phyloP scores from a whole-genome alignment of 1,284 basidiomycete species.

The Rhodotorula sp. region DNA sequence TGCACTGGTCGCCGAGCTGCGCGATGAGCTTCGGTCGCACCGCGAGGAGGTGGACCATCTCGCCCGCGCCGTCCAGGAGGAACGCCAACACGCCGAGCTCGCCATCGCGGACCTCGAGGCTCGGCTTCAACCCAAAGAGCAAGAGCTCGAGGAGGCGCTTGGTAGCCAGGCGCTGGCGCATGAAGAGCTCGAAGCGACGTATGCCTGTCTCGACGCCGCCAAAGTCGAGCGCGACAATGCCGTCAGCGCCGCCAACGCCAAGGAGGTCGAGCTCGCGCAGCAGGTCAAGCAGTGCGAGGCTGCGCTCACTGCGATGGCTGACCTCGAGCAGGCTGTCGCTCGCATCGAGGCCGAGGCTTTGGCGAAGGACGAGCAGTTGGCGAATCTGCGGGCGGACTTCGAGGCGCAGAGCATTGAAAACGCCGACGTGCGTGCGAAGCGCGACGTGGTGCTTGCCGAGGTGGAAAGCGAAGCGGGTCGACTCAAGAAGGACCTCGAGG shows the following conservation, averaged over 20 bases:
- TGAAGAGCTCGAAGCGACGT: slow-evolving; percentile 24
- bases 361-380: slow-evolving; percentile 1
- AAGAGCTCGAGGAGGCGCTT: not conserved
- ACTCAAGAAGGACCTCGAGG: slow-evolving; percentile 10
- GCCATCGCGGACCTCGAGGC: slow-evolving; percentile 11
- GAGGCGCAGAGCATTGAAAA: slow-evolving; percentile 2
- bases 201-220: slow-evolving; percentile 6
- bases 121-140: slow-evolving; percentile 1
- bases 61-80: not conserved
- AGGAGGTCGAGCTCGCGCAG: slow-evolving; percentile 13
- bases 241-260: not conserved
- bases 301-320: slow-evolving; percentile 8
- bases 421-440: slow-evolving; percentile 18
- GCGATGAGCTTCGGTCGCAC: not conserved
- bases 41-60: slow-evolving; percentile 1
- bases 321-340: slow-evolving; percentile 22
- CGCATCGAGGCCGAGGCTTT: slow-evolving; percentile 15
- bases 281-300: slow-evolving; percentile 4
- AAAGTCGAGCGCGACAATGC: slow-evolving; percentile 12
- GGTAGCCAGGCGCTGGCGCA: not conserved
- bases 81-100: slow-evolving; percentile 15
- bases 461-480: slow-evolving; percentile 13
- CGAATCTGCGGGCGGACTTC: slow-evolving; percentile 1
- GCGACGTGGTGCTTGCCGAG: slow-evolving; percentile 22
- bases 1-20: slow-evolving; percentile 8